Base-by-base conservation (phyloP, 2,329 filamentous ascomycete species). In the Beauveria rudraprayagi region DNA sequence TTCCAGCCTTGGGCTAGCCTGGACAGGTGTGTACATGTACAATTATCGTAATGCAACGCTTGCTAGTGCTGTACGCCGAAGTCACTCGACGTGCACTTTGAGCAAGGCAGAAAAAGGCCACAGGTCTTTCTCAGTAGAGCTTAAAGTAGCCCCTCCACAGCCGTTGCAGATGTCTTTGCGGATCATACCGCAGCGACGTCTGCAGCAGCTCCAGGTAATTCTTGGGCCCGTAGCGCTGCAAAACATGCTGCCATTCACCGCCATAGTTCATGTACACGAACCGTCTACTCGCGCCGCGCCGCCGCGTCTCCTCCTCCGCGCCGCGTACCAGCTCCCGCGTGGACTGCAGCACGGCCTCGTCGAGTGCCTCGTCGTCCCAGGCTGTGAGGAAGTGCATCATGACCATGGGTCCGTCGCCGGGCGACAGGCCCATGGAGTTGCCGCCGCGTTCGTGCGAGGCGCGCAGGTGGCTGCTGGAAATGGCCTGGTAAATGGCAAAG, bases 351-450 rank as follows among this genome's bases (percentile, higher is more conserved):
- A 78, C 67, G 2, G 63, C 28, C 17, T 67, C 65, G 37, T 78
- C 75, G 7, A 72, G 61, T 7, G 47, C 62, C 2, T 65, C 61
- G 34, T 67, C 62, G 0, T 55, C 37, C 71, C 73, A 73, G 17
- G 41, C 11, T 1, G 53, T 46, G 19, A 64, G 50, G 9, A 72
- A n/a, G 60, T 73, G 69, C n/a, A 75, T 66, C 58, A 74, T 66
- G 41, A 69, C 65, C 40, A 72, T 22, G 2, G 73, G 69, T 6
- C 74, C 70, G 10, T 73, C 72, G 17, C 70, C 66, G 3, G 68
- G 67, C 26, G 70, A 67, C 19, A 79, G 64, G 0, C 76, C 76
- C 6, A 79, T 64, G 1, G 76, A 68, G 56, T 79, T 80, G 14
- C 76, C 75, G 5, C 75, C 76, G 17, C 72, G 73, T 44, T 68